phyloP scores from a whole-genome alignment of 306 rosid species.

The Pyrus communis region DNA sequence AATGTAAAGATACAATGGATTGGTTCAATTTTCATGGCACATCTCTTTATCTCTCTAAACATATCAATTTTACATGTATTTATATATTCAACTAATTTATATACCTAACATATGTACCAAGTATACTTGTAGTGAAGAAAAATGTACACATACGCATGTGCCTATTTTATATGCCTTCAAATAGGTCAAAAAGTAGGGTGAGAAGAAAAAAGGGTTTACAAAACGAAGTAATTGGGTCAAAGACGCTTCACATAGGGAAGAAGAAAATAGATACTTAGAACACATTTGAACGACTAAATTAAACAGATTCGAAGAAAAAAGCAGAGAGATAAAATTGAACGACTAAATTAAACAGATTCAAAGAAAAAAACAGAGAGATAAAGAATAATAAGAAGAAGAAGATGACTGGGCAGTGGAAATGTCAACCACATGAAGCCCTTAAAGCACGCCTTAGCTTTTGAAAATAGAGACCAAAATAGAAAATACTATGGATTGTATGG shows the following conservation, averaged over 20 bases:
- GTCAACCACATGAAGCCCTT: conserved; percentile 49
- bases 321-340: not conserved
- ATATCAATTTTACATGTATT: not conserved
- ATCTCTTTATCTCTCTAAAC: not conserved
- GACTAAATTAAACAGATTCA: conserved; percentile 9
- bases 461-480: conserved; percentile 17
- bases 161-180: not conserved
- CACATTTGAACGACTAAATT: not conserved
- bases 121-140: conserved; percentile 32
- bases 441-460: conserved; percentile 57
- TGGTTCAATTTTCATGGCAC: conserved; percentile 26
- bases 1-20: conserved; percentile 35
- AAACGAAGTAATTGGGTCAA: conserved; percentile 50
- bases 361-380: not conserved
- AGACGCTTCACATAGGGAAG: conserved; percentile 49
- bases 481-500: conserved; percentile 29
- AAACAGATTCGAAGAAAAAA: not conserved
- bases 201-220: conserved; percentile 23
- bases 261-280: conserved; percentile 12
- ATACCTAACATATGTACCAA: conserved; percentile 36
- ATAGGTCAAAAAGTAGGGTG: conserved; percentile 47
- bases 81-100: not conserved
- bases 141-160: conserved; percentile 38
- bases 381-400: not conserved
- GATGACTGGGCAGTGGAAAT: conserved; percentile 37